Conservation (phyloP, 2,329 filamentous ascomycete genomes). For the Blumeriella jaapii region DNA sequence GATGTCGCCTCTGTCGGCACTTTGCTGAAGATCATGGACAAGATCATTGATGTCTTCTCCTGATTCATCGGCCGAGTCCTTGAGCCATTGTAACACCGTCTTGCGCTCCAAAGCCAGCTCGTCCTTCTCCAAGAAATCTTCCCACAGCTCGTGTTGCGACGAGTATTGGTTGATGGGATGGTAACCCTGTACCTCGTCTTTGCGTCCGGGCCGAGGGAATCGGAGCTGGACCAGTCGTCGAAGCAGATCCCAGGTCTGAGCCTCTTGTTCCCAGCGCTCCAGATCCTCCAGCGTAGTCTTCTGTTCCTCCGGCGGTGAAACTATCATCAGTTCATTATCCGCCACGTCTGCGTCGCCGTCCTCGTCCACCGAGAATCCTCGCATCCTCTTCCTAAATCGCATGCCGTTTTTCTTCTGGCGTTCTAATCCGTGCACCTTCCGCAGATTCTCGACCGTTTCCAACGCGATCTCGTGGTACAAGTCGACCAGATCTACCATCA, state of each 20-base stretch:
- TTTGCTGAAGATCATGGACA: slow-evolving; percentile 63
- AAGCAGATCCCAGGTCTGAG: slow-evolving; percentile 83
- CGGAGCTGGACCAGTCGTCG: slow-evolving; percentile 51
- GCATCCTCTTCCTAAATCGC: slow-evolving; percentile 28
- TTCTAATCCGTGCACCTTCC: slow-evolving; percentile 29
- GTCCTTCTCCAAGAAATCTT: slow-evolving; percentile 64
- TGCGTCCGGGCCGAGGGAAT: slow-evolving; percentile 34
- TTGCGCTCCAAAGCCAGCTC: slow-evolving; percentile 66
- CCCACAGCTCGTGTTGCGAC: slow-evolving; percentile 51
- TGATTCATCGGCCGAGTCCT: slow-evolving; percentile 57
- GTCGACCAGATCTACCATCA: slow-evolving; percentile 57
- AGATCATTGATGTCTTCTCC: slow-evolving; percentile 64
- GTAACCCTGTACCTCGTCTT: slow-evolving; percentile 12
- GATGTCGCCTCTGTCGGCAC: slow-evolving; percentile 67
- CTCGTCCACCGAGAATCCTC: slow-evolving; percentile 23
- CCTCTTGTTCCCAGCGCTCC: slow-evolving; percentile 65
- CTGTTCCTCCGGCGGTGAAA: slow-evolving; percentile 9
- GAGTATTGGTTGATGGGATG: slow-evolving; percentile 40
- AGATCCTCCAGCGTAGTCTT: slow-evolving; percentile 36
- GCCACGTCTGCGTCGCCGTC: slow-evolving; percentile 30
- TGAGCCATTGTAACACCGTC: slow-evolving; percentile 75
- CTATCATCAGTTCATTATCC: slow-evolving; percentile 42
- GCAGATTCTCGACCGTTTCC: slow-evolving; percentile 34
- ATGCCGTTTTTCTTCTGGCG: slow-evolving; percentile 20
- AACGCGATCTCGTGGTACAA: slow-evolving; percentile 49